Conservation (phyloP, 2,329 filamentous ascomycete genomes). For the Epichloe gansuensis region DNA sequence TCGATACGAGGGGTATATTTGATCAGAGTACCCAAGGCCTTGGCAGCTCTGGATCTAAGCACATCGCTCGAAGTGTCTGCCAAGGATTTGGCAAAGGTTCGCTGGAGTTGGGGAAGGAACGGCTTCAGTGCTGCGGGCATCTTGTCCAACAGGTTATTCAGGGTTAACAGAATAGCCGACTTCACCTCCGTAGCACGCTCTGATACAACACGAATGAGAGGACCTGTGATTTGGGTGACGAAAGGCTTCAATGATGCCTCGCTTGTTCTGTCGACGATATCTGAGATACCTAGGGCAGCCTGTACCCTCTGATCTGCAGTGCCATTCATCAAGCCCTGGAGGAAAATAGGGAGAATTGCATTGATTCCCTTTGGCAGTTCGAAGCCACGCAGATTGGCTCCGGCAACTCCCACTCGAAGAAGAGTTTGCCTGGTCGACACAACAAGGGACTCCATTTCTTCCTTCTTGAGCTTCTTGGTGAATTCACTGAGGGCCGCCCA, state of each 20-base stretch:
- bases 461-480: slow-evolving; percentile 81
- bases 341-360: slow-evolving; percentile 87
- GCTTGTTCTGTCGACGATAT: slow-evolving; percentile 87
- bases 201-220: slow-evolving; percentile 92
- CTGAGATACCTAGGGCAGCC: slow-evolving; percentile 84
- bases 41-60: slow-evolving; percentile 75
- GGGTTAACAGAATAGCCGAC: slow-evolving; percentile 79
- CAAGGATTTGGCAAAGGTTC: slow-evolving; percentile 91
- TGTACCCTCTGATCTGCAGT: slow-evolving; percentile 84
- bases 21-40: slow-evolving; percentile 88
- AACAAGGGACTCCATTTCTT: slow-evolving; percentile 94
- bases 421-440: slow-evolving; percentile 75
- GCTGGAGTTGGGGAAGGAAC: slow-evolving; percentile 89
- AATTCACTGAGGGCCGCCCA: slow-evolving; percentile 81
- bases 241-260: slow-evolving; percentile 82
- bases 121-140: slow-evolving; percentile 92
- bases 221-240: slow-evolving; percentile 94
- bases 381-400: slow-evolving; percentile 77
- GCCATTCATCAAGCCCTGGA: slow-evolving; percentile 96
- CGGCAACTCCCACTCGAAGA: slow-evolving; percentile 77
- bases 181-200: slow-evolving; percentile 95
- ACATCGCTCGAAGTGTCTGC: slow-evolving; percentile 87
- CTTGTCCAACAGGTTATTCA: slow-evolving; percentile 93
- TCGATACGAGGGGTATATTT: slow-evolving; percentile 92
- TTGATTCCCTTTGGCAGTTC: slow-evolving; percentile 92